These are phyloP conservation scores for Agastache rugosa DNA, from an alignment of 257 asterid species.

Conservation along the genomic window DNA sequence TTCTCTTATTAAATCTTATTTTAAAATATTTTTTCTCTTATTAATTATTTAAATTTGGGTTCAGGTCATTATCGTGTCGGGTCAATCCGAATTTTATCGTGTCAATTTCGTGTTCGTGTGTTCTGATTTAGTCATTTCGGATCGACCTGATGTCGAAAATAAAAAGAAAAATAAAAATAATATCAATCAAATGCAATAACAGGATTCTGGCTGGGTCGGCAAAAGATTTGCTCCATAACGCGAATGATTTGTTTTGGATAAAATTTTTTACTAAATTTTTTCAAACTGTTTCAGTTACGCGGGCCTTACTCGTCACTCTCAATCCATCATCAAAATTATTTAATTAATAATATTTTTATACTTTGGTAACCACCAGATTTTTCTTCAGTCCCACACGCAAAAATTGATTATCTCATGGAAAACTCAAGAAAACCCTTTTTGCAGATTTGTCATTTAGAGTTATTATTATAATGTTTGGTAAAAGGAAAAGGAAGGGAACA, in stretches of 20 bases:
- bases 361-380: constrained; percentile 31
- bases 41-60: no score
- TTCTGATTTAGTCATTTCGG: no score
- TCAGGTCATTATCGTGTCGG: no score
- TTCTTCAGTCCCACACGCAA: constrained; percentile 31
- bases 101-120: no score
- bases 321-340: constrained; percentile 16
- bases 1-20: no score
- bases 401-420: constrained; percentile 25
- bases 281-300: constrained; percentile 7
- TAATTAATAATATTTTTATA: neutral
- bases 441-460: constrained; percentile 1
- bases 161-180: neutral
- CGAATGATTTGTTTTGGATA: constrained; percentile 20
- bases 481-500: neutral
- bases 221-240: constrained; percentile 33
- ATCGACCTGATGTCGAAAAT: neutral
- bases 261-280: neutral
- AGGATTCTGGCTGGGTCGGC: constrained; percentile 37
- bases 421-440: constrained; percentile 28
- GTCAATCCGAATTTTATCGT: no score
- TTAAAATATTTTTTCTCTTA: no score
- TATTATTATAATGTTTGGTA: neutral
- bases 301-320: neutral
- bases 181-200: neutral